These are phyloP conservation scores for Rubroboletus satanas DNA, from an alignment of 768 basidiomycete species.

Conservation along the genomic window DNA sequence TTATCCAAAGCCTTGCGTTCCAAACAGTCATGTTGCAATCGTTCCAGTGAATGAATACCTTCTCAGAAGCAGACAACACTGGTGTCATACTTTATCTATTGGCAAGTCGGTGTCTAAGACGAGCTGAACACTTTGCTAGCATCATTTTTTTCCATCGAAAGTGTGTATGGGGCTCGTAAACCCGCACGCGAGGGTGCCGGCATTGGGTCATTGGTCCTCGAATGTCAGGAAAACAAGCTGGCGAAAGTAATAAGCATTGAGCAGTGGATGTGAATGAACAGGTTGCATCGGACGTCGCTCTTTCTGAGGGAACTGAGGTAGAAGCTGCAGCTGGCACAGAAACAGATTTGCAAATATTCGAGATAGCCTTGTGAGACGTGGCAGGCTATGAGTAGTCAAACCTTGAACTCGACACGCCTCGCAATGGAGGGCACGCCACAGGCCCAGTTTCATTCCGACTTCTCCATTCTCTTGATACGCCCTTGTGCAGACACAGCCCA, in stretches of 20 bases:
- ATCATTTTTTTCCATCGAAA: neutral
- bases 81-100: neutral
- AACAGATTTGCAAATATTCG: neutral
- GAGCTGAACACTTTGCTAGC: neutral
- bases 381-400: neutral
- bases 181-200: neutral
- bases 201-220: neutral
- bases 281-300: neutral
- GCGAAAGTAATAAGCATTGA: neutral
- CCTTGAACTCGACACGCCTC: neutral
- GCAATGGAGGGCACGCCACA: neutral
- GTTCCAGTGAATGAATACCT: neutral
- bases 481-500: neutral
- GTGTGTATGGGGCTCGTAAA: neutral
- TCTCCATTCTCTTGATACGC: neutral
- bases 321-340: neutral
- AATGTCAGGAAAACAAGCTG: neutral
- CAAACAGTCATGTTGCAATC: conserved; percentile 9
- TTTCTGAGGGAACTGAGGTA: neutral
- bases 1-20: conserved; percentile 21
- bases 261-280: neutral
- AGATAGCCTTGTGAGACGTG: neutral
- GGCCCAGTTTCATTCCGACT: neutral
- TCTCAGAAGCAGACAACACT: neutral
- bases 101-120: neutral